phyloP scores from a whole-genome alignment of 352 stramenopile species.

The Phytophthora macrochlamydospora region DNA sequence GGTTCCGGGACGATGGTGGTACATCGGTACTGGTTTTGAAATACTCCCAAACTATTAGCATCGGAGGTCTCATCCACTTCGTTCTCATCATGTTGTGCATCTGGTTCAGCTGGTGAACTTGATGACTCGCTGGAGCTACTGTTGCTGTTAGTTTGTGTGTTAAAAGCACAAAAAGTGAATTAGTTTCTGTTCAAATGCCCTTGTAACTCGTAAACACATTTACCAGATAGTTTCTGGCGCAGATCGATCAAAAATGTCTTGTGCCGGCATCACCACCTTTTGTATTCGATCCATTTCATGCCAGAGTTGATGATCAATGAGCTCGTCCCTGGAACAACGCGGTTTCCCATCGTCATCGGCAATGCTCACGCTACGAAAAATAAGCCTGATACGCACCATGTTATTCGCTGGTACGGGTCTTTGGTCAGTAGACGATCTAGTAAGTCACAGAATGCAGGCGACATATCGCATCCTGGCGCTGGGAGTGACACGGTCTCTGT shows the following conservation, averaged over 20 bases:
- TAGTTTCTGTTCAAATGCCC: too few species aligned
- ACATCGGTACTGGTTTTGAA: too few species aligned
- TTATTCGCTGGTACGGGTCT: slow-evolving; percentile 75
- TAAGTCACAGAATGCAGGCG: slow-evolving; percentile 59
- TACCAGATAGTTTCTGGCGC: slow-evolving; percentile 13
- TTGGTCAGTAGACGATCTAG: slow-evolving; percentile 65
- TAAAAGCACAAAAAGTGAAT: not conserved
- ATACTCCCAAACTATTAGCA: too few species aligned
- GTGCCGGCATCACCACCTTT: slow-evolving; percentile 50
- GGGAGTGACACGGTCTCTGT: slow-evolving; percentile 54
- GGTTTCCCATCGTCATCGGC: slow-evolving; percentile 18
- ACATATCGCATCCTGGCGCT: slow-evolving; percentile 54
- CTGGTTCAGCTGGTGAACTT: slow-evolving; percentile 4
- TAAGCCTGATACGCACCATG: slow-evolving; percentile 52
- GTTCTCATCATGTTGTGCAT: not conserved
- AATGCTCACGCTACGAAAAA: not conserved
- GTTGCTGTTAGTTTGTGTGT: slow-evolving; percentile 4
- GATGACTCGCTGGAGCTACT: not conserved
- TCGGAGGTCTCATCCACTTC: too few species aligned
- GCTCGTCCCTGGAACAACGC: slow-evolving; percentile 47
- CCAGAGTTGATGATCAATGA: slow-evolving; percentile 81
- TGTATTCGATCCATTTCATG: slow-evolving; percentile 26
- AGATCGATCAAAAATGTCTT: slow-evolving; percentile 61
- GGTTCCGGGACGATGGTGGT: too few species aligned
- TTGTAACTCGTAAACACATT: too few species aligned